phyloP scores from a whole-genome alignment of 2,329 filamentous ascomycete species.

The Paracamarosporium sp. region DNA sequence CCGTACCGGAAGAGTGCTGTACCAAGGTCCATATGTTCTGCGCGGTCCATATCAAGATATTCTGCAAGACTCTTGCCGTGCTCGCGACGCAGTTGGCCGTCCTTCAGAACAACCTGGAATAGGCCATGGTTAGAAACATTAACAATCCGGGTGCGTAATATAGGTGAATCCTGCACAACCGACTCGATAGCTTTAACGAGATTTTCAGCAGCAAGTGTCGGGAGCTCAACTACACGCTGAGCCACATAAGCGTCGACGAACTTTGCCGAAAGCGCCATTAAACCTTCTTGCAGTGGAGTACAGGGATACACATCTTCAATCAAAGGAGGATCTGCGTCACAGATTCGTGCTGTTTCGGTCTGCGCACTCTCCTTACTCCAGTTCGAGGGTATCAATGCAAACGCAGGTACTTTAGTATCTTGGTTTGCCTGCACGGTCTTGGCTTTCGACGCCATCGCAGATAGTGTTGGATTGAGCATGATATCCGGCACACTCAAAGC shows the following conservation, averaged over 20 bases:
- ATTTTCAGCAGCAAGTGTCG: constrained; percentile 36
- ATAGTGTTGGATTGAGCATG: constrained; percentile 56
- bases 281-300: constrained; percentile 50
- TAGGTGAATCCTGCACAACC: constrained; percentile 35
- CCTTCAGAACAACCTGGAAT: constrained; percentile 47
- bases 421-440: constrained; percentile 26
- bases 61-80: constrained; percentile 30
- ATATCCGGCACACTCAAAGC: constrained; percentile 63
- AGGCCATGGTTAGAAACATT: constrained; percentile 46
- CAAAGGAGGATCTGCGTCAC: constrained; percentile 23
- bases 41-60: constrained; percentile 45
- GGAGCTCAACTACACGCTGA: constrained; percentile 43
- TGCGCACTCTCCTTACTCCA: constrained; percentile 41
- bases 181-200: constrained; percentile 48
- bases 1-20: constrained; percentile 47
- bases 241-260: constrained; percentile 47
- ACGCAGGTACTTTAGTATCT: constrained; percentile 33
- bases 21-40: constrained; percentile 49
- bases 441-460: constrained; percentile 53
- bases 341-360: constrained; percentile 46
- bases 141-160: constrained; percentile 50
- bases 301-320: constrained; percentile 53
- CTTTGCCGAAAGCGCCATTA: constrained; percentile 49
- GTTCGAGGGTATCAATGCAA: constrained; percentile 38
- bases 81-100: constrained; percentile 36